A percentile compares a stretch with the other conserved stretches of the same genome.
phyloP scores from a whole-genome alignment of 1,284 basidiomycete genomes.

The Coniferiporia weirii region DNA sequence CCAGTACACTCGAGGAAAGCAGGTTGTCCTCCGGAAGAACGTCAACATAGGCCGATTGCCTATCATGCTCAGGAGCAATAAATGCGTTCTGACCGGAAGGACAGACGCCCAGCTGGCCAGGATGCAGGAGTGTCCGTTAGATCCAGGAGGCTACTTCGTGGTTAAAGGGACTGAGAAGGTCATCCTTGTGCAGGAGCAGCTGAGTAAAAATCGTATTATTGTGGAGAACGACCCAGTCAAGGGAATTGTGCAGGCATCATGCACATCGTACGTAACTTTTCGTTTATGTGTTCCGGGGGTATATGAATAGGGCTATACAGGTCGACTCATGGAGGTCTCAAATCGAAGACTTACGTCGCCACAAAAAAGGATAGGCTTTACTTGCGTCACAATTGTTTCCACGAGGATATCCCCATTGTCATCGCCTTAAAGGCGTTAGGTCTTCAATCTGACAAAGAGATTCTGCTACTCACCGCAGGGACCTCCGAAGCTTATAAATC shows the following conservation, averaged over 20 bases:
- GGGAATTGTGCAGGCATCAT: constrained; percentile 91
- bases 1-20: constrained; percentile 91
- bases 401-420: constrained; percentile 95
- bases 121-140: constrained; percentile 96
- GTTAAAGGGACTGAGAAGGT: constrained; percentile 99
- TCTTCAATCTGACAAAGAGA: constrained; percentile 97
- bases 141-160: constrained; percentile 98
- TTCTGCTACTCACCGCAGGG: constrained; percentile 91
- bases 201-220: constrained; percentile 99
- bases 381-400: constrained; percentile 97
- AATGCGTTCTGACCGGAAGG: constrained; percentile 83
- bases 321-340: constrained; percentile 94
- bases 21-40: constrained; percentile 78
- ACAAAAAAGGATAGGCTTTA: constrained; percentile 95
- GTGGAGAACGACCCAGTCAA: constrained; percentile 93
- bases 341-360: constrained; percentile 97
- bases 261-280: constrained; percentile 74
- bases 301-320: constrained; percentile 34
- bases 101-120: constrained; percentile 79
- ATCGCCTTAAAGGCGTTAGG: constrained; percentile 96
- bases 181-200: constrained; percentile 97
- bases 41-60: constrained; percentile 91
- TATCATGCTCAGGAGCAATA: constrained; percentile 95
- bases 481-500: constrained; percentile 87
- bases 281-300: constrained; percentile 1